Percentiles rank a stretch among this genome's conserved stretches.
These are phyloP conservation scores for Monosporascus sp. DNA, from an alignment of 2,329 filamentous ascomycete species.

Conservation along the genomic window DNA sequence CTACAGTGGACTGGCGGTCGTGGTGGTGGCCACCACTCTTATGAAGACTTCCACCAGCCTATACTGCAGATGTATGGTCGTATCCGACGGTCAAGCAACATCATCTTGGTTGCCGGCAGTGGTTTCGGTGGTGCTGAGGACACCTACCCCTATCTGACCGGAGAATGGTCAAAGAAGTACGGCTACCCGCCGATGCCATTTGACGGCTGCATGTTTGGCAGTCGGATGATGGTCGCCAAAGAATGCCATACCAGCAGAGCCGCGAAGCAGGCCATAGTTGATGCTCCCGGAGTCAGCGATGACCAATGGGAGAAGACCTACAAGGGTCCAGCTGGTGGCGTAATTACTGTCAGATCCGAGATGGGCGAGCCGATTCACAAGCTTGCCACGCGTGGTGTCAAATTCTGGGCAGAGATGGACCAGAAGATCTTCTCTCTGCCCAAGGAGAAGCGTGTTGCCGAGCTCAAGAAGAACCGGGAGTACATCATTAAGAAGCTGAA, in stretches of 20 bases:
- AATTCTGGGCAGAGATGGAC: conserved; percentile 98
- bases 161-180: conserved; percentile 79
- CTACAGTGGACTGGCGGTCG: conserved; percentile 94
- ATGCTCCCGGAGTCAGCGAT: conserved; percentile 78
- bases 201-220: conserved; percentile 85
- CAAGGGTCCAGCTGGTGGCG: conserved; percentile 82
- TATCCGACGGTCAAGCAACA: conserved; percentile 78
- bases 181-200: conserved; percentile 92
- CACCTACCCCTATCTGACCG: conserved; percentile 87
- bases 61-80: conserved; percentile 87
- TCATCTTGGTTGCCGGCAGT: conserved; percentile 84
- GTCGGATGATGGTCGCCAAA: conserved; percentile 91
- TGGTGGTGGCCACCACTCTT: conserved; percentile 91
- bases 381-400: conserved; percentile 89
- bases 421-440: conserved; percentile 95
- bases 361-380: conserved; percentile 99
- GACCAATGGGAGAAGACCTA: conserved; percentile 88
- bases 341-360: conserved; percentile 95
- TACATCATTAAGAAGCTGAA: conserved; percentile 96
- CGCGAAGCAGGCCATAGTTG: conserved; percentile 85
- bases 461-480: conserved; percentile 80
- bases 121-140: conserved; percentile 88
- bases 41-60: conserved; percentile 90
- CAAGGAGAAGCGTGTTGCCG: conserved; percentile 85
- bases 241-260: conserved; percentile 83